phyloP scores from a whole-genome alignment of 306 rosid species.

The Abrus precatorius region DNA sequence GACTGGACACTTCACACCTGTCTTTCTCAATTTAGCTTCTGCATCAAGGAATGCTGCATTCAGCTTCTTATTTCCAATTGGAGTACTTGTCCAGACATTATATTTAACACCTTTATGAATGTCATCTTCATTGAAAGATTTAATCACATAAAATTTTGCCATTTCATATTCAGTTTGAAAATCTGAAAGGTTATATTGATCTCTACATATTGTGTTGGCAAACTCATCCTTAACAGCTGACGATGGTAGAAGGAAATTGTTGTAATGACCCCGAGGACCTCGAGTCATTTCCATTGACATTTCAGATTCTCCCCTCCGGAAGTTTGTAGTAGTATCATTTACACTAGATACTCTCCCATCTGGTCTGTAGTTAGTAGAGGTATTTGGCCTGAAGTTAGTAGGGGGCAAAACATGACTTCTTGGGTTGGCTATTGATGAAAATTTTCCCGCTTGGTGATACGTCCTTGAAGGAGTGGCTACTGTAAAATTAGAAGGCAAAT shows the following conservation, averaged over 20 bases:
- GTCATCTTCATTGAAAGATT: constrained; percentile 92
- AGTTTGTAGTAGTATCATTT: constrained; percentile 57
- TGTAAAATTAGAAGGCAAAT: constrained; percentile 58
- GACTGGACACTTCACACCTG: constrained; percentile 63
- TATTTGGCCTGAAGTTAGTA: constrained; percentile 46
- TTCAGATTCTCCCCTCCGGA: constrained; percentile 60
- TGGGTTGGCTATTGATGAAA: constrained; percentile 54
- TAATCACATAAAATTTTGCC: constrained; percentile 80
- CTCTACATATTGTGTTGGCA: constrained; percentile 53
- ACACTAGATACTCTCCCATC: constrained; percentile 55
- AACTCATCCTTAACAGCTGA: constrained; percentile 59
- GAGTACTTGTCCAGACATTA: constrained; percentile 91
- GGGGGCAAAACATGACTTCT: constrained; percentile 48
- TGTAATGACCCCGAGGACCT: constrained; percentile 72
- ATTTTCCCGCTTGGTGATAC: constrained; percentile 53
- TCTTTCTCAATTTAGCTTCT: constrained; percentile 62
- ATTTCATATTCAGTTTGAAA: constrained; percentile 65
- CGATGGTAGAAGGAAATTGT: constrained; percentile 48
- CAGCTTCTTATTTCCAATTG: constrained; percentile 76
- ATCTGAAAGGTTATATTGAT: constrained; percentile 68
- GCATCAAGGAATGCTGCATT: constrained; percentile 69
- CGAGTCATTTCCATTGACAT: constrained; percentile 62
- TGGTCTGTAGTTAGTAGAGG: constrained; percentile 45
- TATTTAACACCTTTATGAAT: constrained; percentile 81
- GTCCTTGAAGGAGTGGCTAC: constrained; percentile 53